A percentile compares a stretch with the other conserved stretches of the same genome.
phyloP scores from a whole-genome alignment of 2,329 filamentous ascomycete species.

The Arthrobotrys sphaeroides region DNA sequence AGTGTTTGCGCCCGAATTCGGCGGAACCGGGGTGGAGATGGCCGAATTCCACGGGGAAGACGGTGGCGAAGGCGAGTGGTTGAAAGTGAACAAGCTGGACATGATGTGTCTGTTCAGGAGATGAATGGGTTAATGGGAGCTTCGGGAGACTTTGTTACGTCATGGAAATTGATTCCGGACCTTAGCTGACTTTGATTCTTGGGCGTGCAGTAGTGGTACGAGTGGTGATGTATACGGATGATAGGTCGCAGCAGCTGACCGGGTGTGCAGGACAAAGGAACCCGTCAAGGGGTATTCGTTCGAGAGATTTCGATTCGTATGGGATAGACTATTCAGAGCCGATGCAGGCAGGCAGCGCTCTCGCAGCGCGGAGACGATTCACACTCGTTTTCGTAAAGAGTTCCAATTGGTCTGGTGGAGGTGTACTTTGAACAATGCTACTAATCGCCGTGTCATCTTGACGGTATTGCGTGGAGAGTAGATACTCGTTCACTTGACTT shows the following conservation, averaged over 20 bases:
- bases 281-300: not conserved
- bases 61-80: slow-evolving; percentile 85
- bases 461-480: slow-evolving; percentile 51
- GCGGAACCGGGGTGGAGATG: slow-evolving; percentile 62
- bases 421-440: slow-evolving; percentile 51
- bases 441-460: slow-evolving; percentile 54
- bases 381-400: slow-evolving; percentile 50
- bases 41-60: slow-evolving; percentile 84
- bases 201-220: too few species aligned
- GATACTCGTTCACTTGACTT: slow-evolving; percentile 50
- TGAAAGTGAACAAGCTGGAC: slow-evolving; percentile 97
- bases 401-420: slow-evolving; percentile 54
- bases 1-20: slow-evolving; percentile 56
- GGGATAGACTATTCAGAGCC: too few species aligned
- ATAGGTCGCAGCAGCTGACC: not conserved
- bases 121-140: not conserved
- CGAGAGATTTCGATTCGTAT: not conserved
- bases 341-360: too few species aligned
- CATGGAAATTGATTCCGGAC: not conserved
- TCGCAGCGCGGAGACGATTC: slow-evolving; percentile 12
- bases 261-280: not conserved
- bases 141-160: not conserved
- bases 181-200: slow-evolving; percentile 3
- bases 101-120: slow-evolving; percentile 64
- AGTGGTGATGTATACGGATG: slow-evolving; percentile 4